Evolutionary conservation across 2,329 filamentous ascomycete species (phyloP).

Genomic region (Monilinia polystroma): DNA sequence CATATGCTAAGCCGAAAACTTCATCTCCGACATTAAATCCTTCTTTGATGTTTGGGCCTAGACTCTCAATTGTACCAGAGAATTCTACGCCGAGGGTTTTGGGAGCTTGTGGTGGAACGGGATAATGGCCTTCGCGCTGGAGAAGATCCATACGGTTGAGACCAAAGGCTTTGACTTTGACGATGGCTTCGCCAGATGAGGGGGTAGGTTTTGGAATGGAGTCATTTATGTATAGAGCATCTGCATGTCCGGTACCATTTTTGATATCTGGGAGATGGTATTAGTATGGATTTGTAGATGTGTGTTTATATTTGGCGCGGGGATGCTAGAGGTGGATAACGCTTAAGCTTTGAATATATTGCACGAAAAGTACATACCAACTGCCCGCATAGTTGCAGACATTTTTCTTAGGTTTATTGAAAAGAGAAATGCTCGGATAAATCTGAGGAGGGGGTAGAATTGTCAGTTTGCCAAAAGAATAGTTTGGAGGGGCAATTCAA

Average conservation of each 20-base stretch:
- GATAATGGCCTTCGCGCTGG: slow-evolving; percentile 72
- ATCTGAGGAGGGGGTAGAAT: background rate
- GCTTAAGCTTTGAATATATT: background rate
- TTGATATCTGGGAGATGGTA: slow-evolving; percentile 47
- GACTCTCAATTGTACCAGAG: slow-evolving; percentile 63
- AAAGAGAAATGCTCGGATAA: background rate
- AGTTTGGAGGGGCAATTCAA: background rate
- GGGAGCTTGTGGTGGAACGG: slow-evolving; percentile 68
- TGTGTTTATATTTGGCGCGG: background rate
- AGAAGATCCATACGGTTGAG: slow-evolving; percentile 84
- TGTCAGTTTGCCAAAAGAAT: background rate
- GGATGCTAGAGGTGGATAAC: background rate
- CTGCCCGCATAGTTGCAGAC: slow-evolving; percentile 37
- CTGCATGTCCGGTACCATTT: slow-evolving; percentile 54
- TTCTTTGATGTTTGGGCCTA: slow-evolving; percentile 49
- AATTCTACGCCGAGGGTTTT: slow-evolving; percentile 76
- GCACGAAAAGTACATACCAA: slow-evolving; percentile 30
- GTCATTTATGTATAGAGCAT: slow-evolving; percentile 54
- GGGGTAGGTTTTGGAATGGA: slow-evolving; percentile 52
- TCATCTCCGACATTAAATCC: slow-evolving; percentile 72
- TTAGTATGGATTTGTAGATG: slow-evolving; percentile 1
- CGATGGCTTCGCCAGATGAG: slow-evolving; percentile 67
- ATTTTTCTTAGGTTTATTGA: slow-evolving; percentile 23
- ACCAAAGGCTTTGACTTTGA: slow-evolving; percentile 79
- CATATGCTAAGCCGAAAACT: slow-evolving; percentile 88